Evolutionary conservation across 2,329 filamentous ascomycete genomes (phyloP).

Genomic region (Penicillium sp.): DNA sequence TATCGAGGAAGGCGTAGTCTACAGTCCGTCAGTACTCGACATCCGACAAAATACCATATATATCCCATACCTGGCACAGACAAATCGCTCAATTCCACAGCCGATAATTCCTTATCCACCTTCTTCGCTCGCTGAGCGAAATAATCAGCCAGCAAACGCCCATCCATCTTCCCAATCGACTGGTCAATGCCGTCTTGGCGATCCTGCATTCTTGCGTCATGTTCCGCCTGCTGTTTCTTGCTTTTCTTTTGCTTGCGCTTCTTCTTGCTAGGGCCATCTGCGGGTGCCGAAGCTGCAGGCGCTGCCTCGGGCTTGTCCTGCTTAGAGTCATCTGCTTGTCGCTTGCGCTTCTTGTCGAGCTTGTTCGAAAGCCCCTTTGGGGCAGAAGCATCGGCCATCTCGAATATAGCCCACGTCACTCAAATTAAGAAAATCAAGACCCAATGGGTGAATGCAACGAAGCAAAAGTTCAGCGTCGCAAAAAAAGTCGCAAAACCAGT

Average conservation of each 20-base stretch:
- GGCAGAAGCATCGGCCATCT: constrained; percentile 20
- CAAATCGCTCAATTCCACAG: constrained; percentile 77
- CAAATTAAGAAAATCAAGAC: background rate
- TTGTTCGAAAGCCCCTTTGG: constrained; percentile 29
- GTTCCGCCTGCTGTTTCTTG: constrained; percentile 23
- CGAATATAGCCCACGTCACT: background rate
- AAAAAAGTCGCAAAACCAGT: constrained; percentile 12
- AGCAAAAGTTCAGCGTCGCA: constrained; percentile 10
- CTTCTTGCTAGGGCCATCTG: constrained; percentile 32
- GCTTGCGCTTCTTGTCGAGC: constrained; percentile 40
- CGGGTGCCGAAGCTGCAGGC: constrained; percentile 13
- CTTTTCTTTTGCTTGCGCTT: constrained; percentile 28
- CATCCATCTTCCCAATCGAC: constrained; percentile 76
- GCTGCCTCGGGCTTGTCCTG: constrained; percentile 22
- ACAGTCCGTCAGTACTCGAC: constrained; percentile 2
- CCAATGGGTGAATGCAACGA: constrained; percentile 5
- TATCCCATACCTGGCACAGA: constrained; percentile 63
- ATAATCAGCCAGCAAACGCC: constrained; percentile 75
- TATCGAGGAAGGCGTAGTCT: constrained; percentile 74
- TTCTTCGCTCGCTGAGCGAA: constrained; percentile 71
- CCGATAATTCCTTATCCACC: constrained; percentile 74
- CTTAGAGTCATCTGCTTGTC: constrained; percentile 33
- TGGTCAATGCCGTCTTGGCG: constrained; percentile 71
- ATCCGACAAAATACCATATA: background rate
- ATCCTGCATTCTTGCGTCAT: constrained; percentile 43